These are phyloP conservation scores for Aspergillus campestris DNA, from an alignment of 495 filamentous ascomycete species.

Conservation along the genomic window DNA sequence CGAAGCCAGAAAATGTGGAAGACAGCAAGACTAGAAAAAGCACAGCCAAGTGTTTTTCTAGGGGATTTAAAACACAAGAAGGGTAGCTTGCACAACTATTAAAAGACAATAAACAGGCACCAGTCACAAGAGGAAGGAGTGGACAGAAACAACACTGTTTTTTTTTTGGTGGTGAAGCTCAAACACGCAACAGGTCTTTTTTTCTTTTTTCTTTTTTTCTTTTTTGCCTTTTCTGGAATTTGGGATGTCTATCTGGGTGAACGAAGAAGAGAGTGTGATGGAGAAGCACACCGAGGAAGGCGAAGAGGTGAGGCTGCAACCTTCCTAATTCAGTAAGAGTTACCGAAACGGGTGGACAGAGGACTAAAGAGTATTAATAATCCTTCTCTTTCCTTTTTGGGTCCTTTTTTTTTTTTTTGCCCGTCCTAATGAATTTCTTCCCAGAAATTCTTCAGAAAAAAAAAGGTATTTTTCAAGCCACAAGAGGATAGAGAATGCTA, in stretches of 20 bases:
- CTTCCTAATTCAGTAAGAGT: slow-evolving; percentile 25
- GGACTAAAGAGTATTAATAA: slow-evolving; percentile 4
- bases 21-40: slow-evolving; percentile 20
- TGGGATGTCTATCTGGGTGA: slow-evolving; percentile 31
- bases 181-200: not conserved
- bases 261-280: slow-evolving; percentile 21
- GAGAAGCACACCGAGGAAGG: slow-evolving; percentile 11
- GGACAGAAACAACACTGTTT: slow-evolving; percentile 13
- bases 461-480: too few relatives aligned
- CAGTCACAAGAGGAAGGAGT: slow-evolving; percentile 15
- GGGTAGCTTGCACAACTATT: slow-evolving; percentile 3
- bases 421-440: slow-evolving; percentile 14
- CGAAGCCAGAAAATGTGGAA: slow-evolving; percentile 2
- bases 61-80: slow-evolving; percentile 3
- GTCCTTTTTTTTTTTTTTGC: slow-evolving; percentile 9
- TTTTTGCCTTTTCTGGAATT: slow-evolving; percentile 16
- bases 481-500: too few relatives aligned
- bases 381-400: slow-evolving; percentile 1
- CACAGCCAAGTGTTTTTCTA: slow-evolving; percentile 41
- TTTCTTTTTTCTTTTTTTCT: slow-evolving; percentile 19
- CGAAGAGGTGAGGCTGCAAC: slow-evolving; percentile 12
- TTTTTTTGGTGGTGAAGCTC: slow-evolving; percentile 6
- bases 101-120: slow-evolving; percentile 13
- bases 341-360: slow-evolving; percentile 13
- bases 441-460: not conserved